Percentiles rank a stretch among this genome's conserved stretches.
Evolutionary conservation across 2,329 filamentous ascomycete genomes (phyloP).

Genomic region (Cladosporium sp.): DNA sequence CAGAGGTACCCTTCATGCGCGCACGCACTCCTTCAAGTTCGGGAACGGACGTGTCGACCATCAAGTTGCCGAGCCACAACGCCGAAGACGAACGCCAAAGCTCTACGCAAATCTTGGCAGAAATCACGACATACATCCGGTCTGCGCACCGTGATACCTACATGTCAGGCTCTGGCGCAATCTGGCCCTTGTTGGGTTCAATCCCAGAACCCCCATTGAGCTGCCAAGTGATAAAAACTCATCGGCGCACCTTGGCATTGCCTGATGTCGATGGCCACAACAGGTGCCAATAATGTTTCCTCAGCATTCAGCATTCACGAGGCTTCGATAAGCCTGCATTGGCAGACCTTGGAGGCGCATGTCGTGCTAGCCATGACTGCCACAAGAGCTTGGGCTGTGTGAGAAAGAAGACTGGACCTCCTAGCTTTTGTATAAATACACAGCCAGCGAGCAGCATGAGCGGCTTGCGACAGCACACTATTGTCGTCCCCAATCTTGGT

Average conservation of each 20-base stretch:
- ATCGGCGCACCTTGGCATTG: background rate
- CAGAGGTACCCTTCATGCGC: no score
- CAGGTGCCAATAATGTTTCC: background rate
- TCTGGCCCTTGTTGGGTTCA: background rate
- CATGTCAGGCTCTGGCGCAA: background rate
- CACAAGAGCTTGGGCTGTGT: background rate
- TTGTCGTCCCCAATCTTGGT: background rate
- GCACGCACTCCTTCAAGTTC: no score
- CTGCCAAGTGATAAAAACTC: conserved; percentile 1
- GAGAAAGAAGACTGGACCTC: background rate
- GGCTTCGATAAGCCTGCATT: background rate
- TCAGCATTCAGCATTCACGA: background rate
- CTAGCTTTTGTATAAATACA: background rate
- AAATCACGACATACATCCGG: conserved; percentile 3
- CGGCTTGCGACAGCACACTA: background rate
- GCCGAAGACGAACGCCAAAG: no score
- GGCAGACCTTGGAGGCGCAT: background rate
- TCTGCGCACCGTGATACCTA: background rate
- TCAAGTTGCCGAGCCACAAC: no score
- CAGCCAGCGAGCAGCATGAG: background rate
- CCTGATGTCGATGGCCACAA: background rate
- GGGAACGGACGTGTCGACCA: no score
- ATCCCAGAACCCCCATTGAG: background rate
- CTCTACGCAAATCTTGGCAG: conserved; percentile 6
- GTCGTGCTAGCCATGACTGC: background rate